Percentiles rank a stretch among this genome's conserved stretches.
Evolutionary conservation across 2,329 filamentous ascomycete genomes (phyloP).

Genomic region (Monosporascus sp.): DNA sequence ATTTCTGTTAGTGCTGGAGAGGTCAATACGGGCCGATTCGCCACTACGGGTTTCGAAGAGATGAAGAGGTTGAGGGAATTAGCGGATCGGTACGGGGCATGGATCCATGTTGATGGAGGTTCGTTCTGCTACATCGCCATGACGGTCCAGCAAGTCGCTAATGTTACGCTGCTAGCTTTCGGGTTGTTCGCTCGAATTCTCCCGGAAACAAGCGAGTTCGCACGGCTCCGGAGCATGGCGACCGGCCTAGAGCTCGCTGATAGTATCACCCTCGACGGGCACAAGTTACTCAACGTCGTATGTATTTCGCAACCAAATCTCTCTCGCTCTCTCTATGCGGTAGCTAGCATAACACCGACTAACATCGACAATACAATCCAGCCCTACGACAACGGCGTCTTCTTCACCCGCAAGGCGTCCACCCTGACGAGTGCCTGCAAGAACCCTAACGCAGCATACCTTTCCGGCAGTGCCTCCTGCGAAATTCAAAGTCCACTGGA

Average conservation of each 20-base stretch:
- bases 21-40: conserved; percentile 84
- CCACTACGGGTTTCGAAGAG: conserved; percentile 52
- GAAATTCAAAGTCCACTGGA: conserved; percentile 76
- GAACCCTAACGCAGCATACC: conserved; percentile 83
- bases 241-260: conserved; percentile 75
- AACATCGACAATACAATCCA: conserved; percentile 17
- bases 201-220: conserved; percentile 50
- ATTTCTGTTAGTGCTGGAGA: conserved; percentile 80
- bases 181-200: conserved; percentile 73
- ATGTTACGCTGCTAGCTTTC: conserved; percentile 52
- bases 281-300: conserved; percentile 88
- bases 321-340: neutral
- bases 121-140: conserved; percentile 15
- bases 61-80: conserved; percentile 59
- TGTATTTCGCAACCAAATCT: conserved; percentile 21
- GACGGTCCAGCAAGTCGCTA: neutral
- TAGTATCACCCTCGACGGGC: conserved; percentile 79
- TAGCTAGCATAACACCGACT: conserved; percentile 1
- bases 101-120: conserved; percentile 85
- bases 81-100: conserved; percentile 68
- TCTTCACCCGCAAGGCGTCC: conserved; percentile 63
- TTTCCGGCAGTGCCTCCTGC: conserved; percentile 39
- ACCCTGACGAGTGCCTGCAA: conserved; percentile 62
- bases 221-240: conserved; percentile 40
- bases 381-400: conserved; percentile 90